Evolutionary conservation across 2,329 filamentous ascomycete species (phyloP), one percentile per base, ranked within the genome.

Genomic region (Penicillium brevicompactum): DNA sequence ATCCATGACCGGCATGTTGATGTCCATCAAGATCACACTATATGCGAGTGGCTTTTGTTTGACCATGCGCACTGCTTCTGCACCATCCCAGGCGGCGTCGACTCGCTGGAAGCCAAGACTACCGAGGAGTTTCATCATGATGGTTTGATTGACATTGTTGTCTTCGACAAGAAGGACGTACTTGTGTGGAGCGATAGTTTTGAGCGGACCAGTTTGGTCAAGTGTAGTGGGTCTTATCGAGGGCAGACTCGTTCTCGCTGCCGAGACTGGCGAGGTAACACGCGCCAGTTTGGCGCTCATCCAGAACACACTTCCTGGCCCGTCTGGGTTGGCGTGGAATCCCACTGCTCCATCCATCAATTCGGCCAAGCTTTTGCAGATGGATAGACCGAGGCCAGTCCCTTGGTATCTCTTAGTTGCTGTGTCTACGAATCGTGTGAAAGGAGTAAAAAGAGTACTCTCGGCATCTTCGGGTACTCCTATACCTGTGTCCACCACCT

Each of bases 311-410:
- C 80, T 83, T 7, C 82, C 82, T 1, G 66, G 67, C 2, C 73
- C 71, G 11, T 78, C 73, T 0, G 76, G 74, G 49, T 84, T 83
- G 0, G 69, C 60, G 21, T 61, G 63, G 45, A 75, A 81, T 4
- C 79, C 79, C 16, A 83, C 76, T 3, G 76, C 68, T 1, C 84
- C 84, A 21, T 80, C 80, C 82, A 85, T 84, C 22, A 84, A 73
- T 62, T 83, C 80, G 1, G 78, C 78, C 10, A 85, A 65, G 50
- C 78, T 82, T 62, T 84, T 84, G 58, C 81, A 83, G 37, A 85
- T 85, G 9, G 81, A 82, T 3, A 85, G 69, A 2, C 83, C 83
- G 2, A 85, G 70, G 0, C 83, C 83, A 5, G 82, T 84, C 3
- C 83, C 82, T 57, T 82, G 81, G 54, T 81, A 83, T 47, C 74